Conservation (phyloP, 305 asterid species). For the Fraxinus dipetala region DNA sequence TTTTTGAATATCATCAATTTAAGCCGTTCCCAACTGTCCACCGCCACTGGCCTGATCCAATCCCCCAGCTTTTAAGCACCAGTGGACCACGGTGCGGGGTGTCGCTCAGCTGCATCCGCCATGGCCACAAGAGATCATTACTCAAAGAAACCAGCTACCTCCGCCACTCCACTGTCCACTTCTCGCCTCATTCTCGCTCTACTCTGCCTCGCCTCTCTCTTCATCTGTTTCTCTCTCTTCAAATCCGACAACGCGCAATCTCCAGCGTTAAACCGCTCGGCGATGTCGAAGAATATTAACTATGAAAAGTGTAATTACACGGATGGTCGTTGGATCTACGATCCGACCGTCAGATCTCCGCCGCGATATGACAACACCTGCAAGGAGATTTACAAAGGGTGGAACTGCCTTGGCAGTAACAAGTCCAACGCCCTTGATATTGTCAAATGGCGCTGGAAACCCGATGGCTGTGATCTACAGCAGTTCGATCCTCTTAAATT, state of each 20-base stretch:
- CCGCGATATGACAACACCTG: slow-evolving; percentile 75
- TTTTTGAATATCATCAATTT: too few relatives aligned
- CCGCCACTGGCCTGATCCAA: not conserved
- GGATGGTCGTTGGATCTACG: slow-evolving; percentile 71
- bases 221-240: slow-evolving; percentile 53
- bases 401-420: slow-evolving; percentile 79
- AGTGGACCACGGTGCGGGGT: too few relatives aligned
- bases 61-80: not conserved
- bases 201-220: slow-evolving; percentile 47
- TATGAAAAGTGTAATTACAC: slow-evolving; percentile 50
- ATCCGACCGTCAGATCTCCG: slow-evolving; percentile 46
- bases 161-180: slow-evolving; percentile 29
- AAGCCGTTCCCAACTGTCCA: too few relatives aligned
- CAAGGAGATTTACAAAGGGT: slow-evolving; percentile 95
- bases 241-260: slow-evolving; percentile 28
- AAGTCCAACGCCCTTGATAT: slow-evolving; percentile 72
- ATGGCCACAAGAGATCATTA: slow-evolving; percentile 47
- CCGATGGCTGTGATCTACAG: slow-evolving; percentile 69
- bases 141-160: slow-evolving; percentile 37
- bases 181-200: slow-evolving; percentile 44
- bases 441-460: slow-evolving; percentile 88
- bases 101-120: slow-evolving; percentile 12
- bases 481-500: slow-evolving; percentile 65
- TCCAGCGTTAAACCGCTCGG: slow-evolving; percentile 25
- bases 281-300: slow-evolving; percentile 18